These are phyloP conservation scores for Myriangium duriaei DNA, from an alignment of 2,329 filamentous ascomycete genomes.

Conservation along the genomic window DNA sequence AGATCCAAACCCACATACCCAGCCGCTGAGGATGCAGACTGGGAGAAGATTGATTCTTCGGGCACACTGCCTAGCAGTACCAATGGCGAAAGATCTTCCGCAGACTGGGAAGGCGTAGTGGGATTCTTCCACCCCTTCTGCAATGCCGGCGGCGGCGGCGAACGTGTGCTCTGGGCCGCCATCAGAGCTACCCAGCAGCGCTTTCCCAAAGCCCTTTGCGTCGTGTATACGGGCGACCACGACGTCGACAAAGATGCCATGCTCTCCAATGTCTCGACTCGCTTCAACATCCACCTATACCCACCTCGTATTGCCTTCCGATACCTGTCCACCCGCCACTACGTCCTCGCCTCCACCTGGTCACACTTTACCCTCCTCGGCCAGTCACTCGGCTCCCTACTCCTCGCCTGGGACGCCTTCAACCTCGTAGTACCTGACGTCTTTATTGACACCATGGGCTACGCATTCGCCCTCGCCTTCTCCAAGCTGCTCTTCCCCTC, in stretches of 20 bases:
- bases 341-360: slow-evolving; percentile 77
- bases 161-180: slow-evolving; percentile 91
- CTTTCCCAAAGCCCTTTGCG: slow-evolving; percentile 78
- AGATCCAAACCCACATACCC: slow-evolving; percentile 13
- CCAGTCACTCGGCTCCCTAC: slow-evolving; percentile 79
- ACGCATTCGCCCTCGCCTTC: slow-evolving; percentile 77
- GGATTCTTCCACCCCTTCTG: slow-evolving; percentile 98
- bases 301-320: slow-evolving; percentile 74
- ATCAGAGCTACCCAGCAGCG: slow-evolving; percentile 79
- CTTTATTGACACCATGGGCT: slow-evolving; percentile 97
- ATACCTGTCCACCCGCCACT: slow-evolving; percentile 78
- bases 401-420: slow-evolving; percentile 87
- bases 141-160: slow-evolving; percentile 91
- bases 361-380: slow-evolving; percentile 85
- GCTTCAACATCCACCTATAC: slow-evolving; percentile 87
- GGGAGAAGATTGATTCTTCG: slow-evolving; percentile 51
- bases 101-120: slow-evolving; percentile 70
- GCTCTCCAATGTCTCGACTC: slow-evolving; percentile 49
- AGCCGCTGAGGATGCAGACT: slow-evolving; percentile 46
- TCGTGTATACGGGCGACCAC: slow-evolving; percentile 93
- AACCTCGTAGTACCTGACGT: slow-evolving; percentile 83
- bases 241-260: slow-evolving; percentile 73
- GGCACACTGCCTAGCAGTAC: slow-evolving; percentile 2
- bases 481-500: slow-evolving; percentile 68
- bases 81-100: slow-evolving; percentile 14